Conservation (phyloP, 2,329 filamentous ascomycete species). For the Xylaria sp. region DNA sequence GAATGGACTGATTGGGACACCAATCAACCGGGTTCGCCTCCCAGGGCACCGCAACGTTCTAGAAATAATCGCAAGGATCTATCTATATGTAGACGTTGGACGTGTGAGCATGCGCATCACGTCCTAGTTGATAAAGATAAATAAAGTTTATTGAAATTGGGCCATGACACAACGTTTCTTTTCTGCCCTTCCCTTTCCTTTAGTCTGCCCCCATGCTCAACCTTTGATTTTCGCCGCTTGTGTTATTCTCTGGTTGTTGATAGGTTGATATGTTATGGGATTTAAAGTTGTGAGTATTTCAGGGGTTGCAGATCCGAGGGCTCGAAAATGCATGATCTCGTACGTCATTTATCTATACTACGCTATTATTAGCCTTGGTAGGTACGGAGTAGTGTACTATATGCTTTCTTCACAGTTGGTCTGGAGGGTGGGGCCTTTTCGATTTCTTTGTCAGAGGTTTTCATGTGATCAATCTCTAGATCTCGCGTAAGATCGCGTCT, state of each 20-base stretch:
- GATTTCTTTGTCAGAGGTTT: not conserved
- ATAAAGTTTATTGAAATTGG: slow-evolving; percentile 6
- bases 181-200: not conserved
- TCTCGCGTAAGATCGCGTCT: not conserved
- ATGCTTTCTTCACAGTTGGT: no score
- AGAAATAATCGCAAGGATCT: not conserved
- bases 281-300: no score
- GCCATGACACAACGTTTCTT: not conserved
- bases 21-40: not conserved
- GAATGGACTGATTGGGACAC: not conserved
- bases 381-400: no score
- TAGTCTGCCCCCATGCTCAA: no score
- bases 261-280: no score
- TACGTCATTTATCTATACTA: no score
- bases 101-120: slow-evolving; percentile 14
- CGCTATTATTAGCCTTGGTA: no score
- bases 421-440: not conserved
- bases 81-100: not conserved
- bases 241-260: not conserved
- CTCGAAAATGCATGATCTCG: no score
- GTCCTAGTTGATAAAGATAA: slow-evolving; percentile 11
- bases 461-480: slow-evolving; percentile 1
- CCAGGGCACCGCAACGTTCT: not conserved
- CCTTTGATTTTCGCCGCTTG: not conserved
- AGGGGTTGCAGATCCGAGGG: no score